Base-by-base conservation (phyloP, 768 basidiomycete species). In the Kwoniella dendrophila region DNA sequence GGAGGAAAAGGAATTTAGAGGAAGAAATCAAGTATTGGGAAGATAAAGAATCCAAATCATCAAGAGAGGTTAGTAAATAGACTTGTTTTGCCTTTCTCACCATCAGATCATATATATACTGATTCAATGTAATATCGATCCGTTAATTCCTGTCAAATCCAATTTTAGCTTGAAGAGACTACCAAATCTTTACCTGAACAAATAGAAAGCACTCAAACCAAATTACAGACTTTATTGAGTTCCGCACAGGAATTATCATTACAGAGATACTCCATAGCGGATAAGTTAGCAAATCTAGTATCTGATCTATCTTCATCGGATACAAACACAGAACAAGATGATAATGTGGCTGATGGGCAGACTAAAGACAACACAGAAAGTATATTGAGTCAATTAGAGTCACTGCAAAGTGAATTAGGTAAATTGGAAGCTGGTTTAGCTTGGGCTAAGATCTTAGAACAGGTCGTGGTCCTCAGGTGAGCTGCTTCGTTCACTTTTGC, bases 341-440 rank as follows among this genome's bases (percentile, higher is more conserved):
- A 30, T 30, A 29, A 3, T 24, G 11, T 27, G 0, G 1, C 22
- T 14, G 16, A 40, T 48, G 59, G 30, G 18, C 58, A 79, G 43
- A 81, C 87, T 3, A 54, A 61, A 52, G 30, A 69, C 51, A 49
- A 68, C 64, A 32, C 43, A 36, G 34, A 33, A 14, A 59, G 32
- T 34, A 38, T 98, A 4, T 81, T 95, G 10, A 89, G 92, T 76
- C 88, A 90, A 45, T 82, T 97, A 62, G 90, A 95, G 73, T 84
- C 83, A 0, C 79, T 94, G 66, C 90, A 94, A 71, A 82, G 86
- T 47, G 86, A 85, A 71, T 71, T 95, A 69, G 87, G 86, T 74
- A 88, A 92, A 71, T 82, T 96, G 38, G 83, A 90, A 69, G 85
- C 84, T 62, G 86, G 92, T 22, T 86, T 86, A 70, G 82, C 83